These are phyloP conservation scores for Imleria badia DNA, from an alignment of 768 basidiomycete species.

Conservation along the genomic window DNA sequence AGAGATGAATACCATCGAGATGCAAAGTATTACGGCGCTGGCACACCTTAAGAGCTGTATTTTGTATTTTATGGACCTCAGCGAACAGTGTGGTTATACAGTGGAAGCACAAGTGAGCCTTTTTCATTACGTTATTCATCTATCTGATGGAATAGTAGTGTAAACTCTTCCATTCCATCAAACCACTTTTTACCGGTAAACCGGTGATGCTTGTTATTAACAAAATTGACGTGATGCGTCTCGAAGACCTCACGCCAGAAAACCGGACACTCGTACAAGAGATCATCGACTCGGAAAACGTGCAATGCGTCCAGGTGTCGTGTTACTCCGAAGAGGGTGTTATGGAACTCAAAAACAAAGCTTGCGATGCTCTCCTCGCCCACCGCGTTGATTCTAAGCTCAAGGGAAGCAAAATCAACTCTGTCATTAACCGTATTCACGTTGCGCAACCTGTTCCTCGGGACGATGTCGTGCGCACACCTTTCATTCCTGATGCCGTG, in stretches of 20 bases:
- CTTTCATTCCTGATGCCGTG: conserved; percentile 87
- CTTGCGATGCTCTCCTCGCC: conserved; percentile 93
- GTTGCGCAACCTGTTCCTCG: conserved; percentile 89
- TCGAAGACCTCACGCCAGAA: conserved; percentile 79
- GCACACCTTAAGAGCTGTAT: conserved; percentile 94
- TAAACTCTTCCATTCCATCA: conserved; percentile 99
- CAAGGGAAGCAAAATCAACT: conserved; percentile 90
- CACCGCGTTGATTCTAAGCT: conserved; percentile 94
- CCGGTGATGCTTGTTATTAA: conserved; percentile 95
- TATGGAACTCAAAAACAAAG: conserved; percentile 93
- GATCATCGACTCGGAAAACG: conserved; percentile 73
- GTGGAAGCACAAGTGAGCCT: conserved; percentile 87
- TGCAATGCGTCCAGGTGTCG: conserved; percentile 80
- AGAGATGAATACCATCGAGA: conserved; percentile 99
- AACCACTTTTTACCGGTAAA: conserved; percentile 93
- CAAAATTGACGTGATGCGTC: conserved; percentile 92
- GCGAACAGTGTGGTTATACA: conserved; percentile 97
- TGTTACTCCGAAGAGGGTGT: conserved; percentile 98
- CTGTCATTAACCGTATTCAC: conserved; percentile 92
- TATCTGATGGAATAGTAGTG: conserved; percentile 50
- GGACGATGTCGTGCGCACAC: conserved; percentile 84
- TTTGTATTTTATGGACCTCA: conserved; percentile 98
- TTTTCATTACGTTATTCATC: background rate
- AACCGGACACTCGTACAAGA: conserved; percentile 81
- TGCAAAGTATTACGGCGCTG: conserved; percentile 98